Evolutionary conservation across 2,329 filamentous ascomycete species (phyloP), one percentile per base, ranked within the genome.

Genomic region (Claviceps fusiformis): DNA sequence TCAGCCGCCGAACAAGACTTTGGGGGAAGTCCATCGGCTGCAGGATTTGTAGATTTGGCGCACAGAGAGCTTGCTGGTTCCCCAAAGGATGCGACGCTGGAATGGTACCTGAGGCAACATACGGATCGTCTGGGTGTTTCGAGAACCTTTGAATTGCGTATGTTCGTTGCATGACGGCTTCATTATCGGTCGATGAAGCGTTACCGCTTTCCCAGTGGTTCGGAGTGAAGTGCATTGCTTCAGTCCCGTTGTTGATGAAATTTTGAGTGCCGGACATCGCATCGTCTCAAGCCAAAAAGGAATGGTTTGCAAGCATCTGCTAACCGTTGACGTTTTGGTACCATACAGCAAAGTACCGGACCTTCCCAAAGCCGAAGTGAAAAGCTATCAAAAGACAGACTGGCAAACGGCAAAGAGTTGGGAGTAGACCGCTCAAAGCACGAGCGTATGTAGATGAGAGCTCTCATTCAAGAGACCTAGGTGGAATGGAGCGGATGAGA

Each of bases 1-100:
- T 47, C 65, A 53, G 4, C 70, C 73, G 50, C 68, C 68, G 57
- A 68, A 69, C 49, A 33, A 24, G 33, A 15, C 13, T 43, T 27
- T 17, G 27, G n/a, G n/a, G 8, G 15, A 24, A 37, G n/a, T 19
- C 35, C 19, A 35, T 17, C 9, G 47, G 27, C 17, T 19, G 47
- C 45, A 47, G 7, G 37, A 35, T 45, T 15, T 19, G 41, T 19
- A 19, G 27, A 8, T 5, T 11, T 15, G 37, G 15, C 7, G 29
- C 27, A n/a, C 27, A 44, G 39, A 10, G 33, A 54, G 24, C 43
- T 44, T 52, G 50, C 2, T 52, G 45, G 35, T 49, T 44, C 7
- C 11, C 44, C 45, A 24, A n/a, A 43, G 10, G 24, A 24, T 7
- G 19, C 9, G 48, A 9, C 19, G 43, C 39, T 33, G 43, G 39